These are phyloP conservation scores for Coprinopsis sp. DNA, from an alignment of 768 basidiomycete genomes.

Conservation along the genomic window DNA sequence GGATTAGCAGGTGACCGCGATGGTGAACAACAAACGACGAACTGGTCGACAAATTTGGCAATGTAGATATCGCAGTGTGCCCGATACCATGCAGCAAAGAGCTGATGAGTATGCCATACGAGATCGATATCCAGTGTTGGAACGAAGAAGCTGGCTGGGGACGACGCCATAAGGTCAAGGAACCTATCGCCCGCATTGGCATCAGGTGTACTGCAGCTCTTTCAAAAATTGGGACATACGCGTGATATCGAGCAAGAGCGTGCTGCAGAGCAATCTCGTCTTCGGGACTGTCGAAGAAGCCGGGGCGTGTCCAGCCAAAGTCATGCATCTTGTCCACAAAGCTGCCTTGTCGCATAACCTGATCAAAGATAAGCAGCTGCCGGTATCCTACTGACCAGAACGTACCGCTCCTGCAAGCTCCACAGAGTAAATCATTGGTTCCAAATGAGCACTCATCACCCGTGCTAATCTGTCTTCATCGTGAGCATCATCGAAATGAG, in stretches of 20 bases:
- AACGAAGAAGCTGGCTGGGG: conserved; percentile 40
- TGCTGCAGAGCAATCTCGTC: conserved; percentile 43
- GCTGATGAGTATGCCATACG: conserved; percentile 75
- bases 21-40: conserved; percentile 15
- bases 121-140: conserved; percentile 75
- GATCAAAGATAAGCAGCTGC: no score
- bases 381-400: no score
- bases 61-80: conserved; percentile 38
- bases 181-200: no score
- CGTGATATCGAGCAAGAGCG: conserved; percentile 54
- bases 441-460: conserved; percentile 46
- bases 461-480: no score
- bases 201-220: no score
- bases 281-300: conserved; percentile 32
- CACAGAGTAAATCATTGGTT: conserved; percentile 50
- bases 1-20: not conserved
- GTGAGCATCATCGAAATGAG: no score
- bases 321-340: conserved; percentile 51
- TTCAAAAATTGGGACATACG: no score
- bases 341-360: conserved; percentile 54
- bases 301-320: conserved; percentile 45
- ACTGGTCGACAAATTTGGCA: conserved; percentile 54
- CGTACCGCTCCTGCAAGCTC: conserved; percentile 57
- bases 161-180: conserved; percentile 49
- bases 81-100: conserved; percentile 43